Evolutionary conservation across 371 early-diverging fungal genomes (phyloP), one percentile per base, ranked within the genome.

Genomic region (Mucor indicus): DNA sequence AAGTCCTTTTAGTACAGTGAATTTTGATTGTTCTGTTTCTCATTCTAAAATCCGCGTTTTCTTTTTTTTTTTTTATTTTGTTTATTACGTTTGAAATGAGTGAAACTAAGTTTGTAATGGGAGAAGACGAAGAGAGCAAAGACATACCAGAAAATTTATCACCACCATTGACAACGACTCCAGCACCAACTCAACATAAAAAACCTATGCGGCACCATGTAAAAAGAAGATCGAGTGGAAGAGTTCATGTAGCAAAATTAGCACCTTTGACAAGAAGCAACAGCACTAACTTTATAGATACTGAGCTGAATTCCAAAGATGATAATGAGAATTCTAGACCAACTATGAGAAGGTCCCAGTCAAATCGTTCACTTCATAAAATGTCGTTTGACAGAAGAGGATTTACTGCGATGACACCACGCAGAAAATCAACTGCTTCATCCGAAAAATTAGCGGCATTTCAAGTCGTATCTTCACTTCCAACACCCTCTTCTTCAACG

Each of bases 211-310:
- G 71, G 38, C 75, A 74, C 54, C 75, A 74, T 56, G 69, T 74
- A 31, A 74, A 74, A 37, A 63, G 75, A 48, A 50, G 68, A 30
- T 74, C 75, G 2, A 62, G 66, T 50, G 71, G 75, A 4, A 55
- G 71, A 39, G 75, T 74, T 9, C 75, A 74, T 60, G 75, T 74
- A 7, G 59, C 70, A 9, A 74, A 74, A 42, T 35, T 74, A n/a
- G 68, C 71, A 2, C 71, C 70, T 21, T 70, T 74, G 64, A 62
- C 67, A 17, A 61, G 62, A 57, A 62, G 62, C 7, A 31, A 21
- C 30, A 29, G 30, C 12, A 29, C 6, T 29, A 29, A 6, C 30
- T n/a, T n/a, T n/a, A n/a, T n/a, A n/a, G 12, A 29, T 29, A 12
- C 12, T 29, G 8, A 29, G 30, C 30, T 8, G 12, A 6, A 29